Evolutionary conservation across 352 stramenopile genomes (phyloP).

Genomic region (Paralagenidium karlingii): DNA sequence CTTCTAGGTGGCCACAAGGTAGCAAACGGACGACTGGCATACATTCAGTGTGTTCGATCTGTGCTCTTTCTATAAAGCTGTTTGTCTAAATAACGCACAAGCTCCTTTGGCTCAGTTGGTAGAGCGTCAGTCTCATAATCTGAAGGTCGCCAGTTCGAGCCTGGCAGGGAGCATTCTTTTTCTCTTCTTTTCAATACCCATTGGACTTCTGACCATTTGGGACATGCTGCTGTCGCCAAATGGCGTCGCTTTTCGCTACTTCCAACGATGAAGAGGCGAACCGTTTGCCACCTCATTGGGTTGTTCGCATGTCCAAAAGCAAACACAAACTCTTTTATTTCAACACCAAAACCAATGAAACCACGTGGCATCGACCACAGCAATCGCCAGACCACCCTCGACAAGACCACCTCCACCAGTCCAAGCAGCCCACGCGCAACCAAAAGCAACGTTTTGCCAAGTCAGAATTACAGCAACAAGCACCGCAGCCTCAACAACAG

Average conservation of each 20-base stretch:
- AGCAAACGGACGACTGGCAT: no score
- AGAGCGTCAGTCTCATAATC: conserved; percentile 14
- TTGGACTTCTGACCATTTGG: no score
- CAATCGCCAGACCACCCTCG: no score
- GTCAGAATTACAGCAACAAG: background rate
- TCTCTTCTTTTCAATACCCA: conserved; percentile 3
- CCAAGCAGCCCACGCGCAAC: background rate
- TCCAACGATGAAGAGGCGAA: no score
- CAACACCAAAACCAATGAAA: conserved; percentile 27
- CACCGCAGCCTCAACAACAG: conserved; percentile 7
- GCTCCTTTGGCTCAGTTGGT: conserved; percentile 8
- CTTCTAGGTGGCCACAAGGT: no score
- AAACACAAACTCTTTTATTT: conserved; percentile 67
- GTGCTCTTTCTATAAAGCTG: no score
- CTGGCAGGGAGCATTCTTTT: conserved; percentile 15
- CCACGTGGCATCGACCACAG: conserved; percentile 50
- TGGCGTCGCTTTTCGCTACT: no score
- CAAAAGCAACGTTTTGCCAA: background rate
- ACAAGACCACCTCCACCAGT: no score
- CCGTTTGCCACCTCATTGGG: conserved; percentile 42
- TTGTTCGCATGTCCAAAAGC: conserved; percentile 49
- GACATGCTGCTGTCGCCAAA: no score
- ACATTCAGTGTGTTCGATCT: no score
- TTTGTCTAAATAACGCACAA: no score
- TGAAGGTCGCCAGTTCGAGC: conserved; percentile 17